phyloP scores from a whole-genome alignment of 176 grass and related monocot species.

The Oryza glaberrima region DNA sequence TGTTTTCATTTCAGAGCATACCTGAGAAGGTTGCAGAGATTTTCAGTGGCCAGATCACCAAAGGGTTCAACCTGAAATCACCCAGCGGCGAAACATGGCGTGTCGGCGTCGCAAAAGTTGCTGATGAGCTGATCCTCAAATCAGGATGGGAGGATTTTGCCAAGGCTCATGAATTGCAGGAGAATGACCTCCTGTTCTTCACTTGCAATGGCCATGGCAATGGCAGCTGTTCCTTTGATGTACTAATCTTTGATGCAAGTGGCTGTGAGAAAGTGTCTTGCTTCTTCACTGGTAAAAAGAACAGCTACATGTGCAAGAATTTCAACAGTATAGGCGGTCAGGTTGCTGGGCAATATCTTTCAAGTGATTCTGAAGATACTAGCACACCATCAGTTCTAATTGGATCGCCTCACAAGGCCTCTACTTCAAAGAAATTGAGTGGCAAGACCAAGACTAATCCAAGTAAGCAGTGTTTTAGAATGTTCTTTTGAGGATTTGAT shows the following conservation, averaged over 20 bases:
- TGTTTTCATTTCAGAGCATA: constrained; percentile 37
- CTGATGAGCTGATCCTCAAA: constrained; percentile 4
- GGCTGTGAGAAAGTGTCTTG: no score
- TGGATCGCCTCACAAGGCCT: neutral
- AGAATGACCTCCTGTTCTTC: neutral
- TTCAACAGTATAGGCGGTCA: no score
- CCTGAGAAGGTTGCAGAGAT: constrained; percentile 46
- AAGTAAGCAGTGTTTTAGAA: constrained; percentile 25
- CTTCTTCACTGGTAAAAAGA: no score
- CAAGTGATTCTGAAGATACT: constrained; percentile 7
- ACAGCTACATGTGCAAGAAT: no score
- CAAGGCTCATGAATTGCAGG: constrained; percentile 43
- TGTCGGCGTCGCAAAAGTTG: constrained; percentile 5
- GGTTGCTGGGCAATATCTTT: neutral
- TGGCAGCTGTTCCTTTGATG: no score
- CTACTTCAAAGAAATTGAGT: constrained; percentile 24
- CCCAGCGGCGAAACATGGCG: constrained; percentile 49
- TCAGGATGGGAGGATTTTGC: constrained; percentile 60
- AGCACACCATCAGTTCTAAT: neutral
- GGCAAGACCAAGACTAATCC: neutral
- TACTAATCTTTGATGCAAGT: no score
- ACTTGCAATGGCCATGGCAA: no score
- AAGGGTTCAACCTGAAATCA: constrained; percentile 39
- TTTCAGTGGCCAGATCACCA: constrained; percentile 35
- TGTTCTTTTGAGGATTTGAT: neutral